Base-by-base conservation (phyloP, 2,329 filamentous ascomycete species). In the Colletotrichum nymphaeae region DNA sequence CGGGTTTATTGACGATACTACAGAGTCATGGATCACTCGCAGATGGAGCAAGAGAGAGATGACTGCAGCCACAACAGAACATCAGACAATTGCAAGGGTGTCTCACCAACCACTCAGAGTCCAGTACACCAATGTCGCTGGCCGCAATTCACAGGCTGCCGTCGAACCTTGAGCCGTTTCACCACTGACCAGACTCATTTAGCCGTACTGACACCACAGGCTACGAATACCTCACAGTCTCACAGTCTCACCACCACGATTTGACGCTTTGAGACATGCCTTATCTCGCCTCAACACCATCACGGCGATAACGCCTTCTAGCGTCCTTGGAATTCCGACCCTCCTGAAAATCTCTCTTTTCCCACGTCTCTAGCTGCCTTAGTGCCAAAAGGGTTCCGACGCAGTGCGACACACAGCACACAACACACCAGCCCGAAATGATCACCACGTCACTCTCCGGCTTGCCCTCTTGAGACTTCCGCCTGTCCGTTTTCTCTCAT, bases 391-490 rank as follows among this genome's bases (percentile, higher is more conserved):
- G 24, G 22, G 37, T 62, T 59, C 19, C 66, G 52, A 69, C 24
- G 26, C 37, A 42, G 37, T 42, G 37, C 37, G 37, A 42, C 37
- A 19, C 37, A 42, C 37, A 19, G 37, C 37, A 42, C 32, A 35
- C 32, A 35, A 35, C 65, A 72, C 53, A 49, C 55, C 53, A 12
- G 6, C 56, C 37, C 14, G 37, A 42, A 49, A 16, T 24, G 24
- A 63, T 30, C 55, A 56, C 32, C 65, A 69, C 32, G 65, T 69
- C 69, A 69, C 58, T 57, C 42, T 22, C 32, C 71, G 67, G 71
- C 55, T 73, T 71, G 19, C 67, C 67, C 9, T 57, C 46, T 66
- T 71, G 9, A 52, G 71, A 35, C 49, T 72, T 35, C 71, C 71
- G 71, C 32, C 56, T 46, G 35, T 16, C 46, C 26, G 53, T 55